phyloP scores from a whole-genome alignment of 192 early-diverging fungal species.

The Cladochytrium replicatum region DNA sequence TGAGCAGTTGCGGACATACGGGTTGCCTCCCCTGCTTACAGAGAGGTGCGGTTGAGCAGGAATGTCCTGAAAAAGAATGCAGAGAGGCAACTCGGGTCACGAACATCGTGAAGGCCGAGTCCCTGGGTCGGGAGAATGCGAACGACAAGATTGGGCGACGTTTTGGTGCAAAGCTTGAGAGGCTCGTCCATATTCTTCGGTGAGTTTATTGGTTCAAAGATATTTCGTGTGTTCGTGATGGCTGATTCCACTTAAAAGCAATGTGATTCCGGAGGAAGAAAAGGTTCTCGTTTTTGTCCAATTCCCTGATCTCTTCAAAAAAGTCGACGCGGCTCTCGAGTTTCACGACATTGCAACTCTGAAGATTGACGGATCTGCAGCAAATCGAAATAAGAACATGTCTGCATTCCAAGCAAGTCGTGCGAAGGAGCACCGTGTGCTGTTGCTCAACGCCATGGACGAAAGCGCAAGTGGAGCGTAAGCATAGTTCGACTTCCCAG shows the following conservation, averaged over 20 bases:
- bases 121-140: conserved; percentile 9
- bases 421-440: conserved; percentile 9
- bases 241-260: too few relatives aligned
- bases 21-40: conserved; percentile 26
- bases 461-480: conserved; percentile 32
- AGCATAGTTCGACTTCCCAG: too few relatives aligned
- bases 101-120: conserved; percentile 15
- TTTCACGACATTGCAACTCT: conserved; percentile 15
- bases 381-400: conserved; percentile 10
- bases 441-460: conserved; percentile 30
- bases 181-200: too few relatives aligned
- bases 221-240: too few relatives aligned
- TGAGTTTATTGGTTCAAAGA: too few relatives aligned
- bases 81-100: conserved; percentile 20
- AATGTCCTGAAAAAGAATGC: conserved; percentile 23
- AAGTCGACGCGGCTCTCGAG: conserved; percentile 22
- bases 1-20: conserved; percentile 38
- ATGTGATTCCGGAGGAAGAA: conserved; percentile 22
- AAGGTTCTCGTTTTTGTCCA: conserved; percentile 33
- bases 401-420: conserved; percentile 21
- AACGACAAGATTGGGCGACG: conserved; percentile 9
- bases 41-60: conserved; percentile 11
- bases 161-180: too few relatives aligned
- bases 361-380: conserved; percentile 26
- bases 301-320: conserved; percentile 24